These are phyloP conservation scores for Aquilaria sinensis DNA, from an alignment of 345 rosid species.

Conservation along the genomic window DNA sequence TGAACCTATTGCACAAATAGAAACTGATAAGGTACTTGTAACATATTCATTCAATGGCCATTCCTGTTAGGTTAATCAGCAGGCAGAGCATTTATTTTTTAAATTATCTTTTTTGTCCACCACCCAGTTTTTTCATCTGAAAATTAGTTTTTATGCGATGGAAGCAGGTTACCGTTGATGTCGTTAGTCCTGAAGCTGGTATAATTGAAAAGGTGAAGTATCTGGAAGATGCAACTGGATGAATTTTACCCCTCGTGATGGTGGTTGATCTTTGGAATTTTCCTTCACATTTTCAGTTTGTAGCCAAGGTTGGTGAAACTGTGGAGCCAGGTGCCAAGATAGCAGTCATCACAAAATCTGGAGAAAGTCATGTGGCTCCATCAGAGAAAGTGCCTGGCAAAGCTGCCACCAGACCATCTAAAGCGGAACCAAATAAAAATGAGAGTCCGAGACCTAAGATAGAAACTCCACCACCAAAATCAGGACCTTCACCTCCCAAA, in stretches of 20 bases:
- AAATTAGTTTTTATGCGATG: conserved; percentile 7
- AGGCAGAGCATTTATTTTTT: too few relatives aligned
- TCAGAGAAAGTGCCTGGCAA: conserved; percentile 45
- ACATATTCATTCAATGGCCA: neutral
- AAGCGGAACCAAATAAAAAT: conserved; percentile 22
- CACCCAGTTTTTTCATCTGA: neutral
- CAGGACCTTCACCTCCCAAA: conserved; percentile 33
- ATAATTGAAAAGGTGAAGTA: conserved; percentile 58
- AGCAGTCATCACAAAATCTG: conserved; percentile 79
- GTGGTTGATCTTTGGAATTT: neutral
- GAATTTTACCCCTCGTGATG: neutral
- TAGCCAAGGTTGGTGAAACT: conserved; percentile 91
- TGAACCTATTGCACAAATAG: conserved; percentile 93
- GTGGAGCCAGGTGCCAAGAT: conserved; percentile 87
- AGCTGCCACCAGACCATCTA: conserved; percentile 38
- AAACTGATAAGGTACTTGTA: conserved; percentile 81
- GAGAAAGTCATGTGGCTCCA: conserved; percentile 83
- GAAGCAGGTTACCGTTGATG: conserved; percentile 71
- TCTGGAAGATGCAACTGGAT: neutral
- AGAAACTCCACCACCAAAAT: conserved; percentile 44
- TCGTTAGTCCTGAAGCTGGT: conserved; percentile 83
- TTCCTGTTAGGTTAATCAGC: neutral
- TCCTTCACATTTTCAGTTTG: conserved; percentile 33
- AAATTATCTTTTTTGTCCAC: neutral
- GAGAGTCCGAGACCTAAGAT: conserved; percentile 39